Percentiles rank a stretch among this genome's conserved stretches.
Evolutionary conservation across 1,139 yeast species (phyloP).

Genomic region (Magnusiomyces tetraspermus): DNA sequence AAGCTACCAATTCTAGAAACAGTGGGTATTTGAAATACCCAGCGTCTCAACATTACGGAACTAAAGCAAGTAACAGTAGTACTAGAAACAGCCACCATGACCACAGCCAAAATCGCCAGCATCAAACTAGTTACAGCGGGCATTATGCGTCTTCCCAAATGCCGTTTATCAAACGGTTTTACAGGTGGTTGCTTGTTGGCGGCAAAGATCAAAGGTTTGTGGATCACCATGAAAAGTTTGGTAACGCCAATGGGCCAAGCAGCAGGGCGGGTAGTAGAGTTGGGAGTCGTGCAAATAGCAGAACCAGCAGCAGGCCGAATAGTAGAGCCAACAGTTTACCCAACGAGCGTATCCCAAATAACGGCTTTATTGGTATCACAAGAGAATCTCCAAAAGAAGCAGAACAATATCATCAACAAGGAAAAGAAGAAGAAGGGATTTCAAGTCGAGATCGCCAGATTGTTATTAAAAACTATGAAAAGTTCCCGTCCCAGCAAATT

Average conservation of each 20-base stretch:
- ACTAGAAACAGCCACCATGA: background rate
- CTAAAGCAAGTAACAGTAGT: too few species aligned
- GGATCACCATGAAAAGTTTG: background rate
- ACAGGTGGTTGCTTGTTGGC: slow-evolving; percentile 3
- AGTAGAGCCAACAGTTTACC: background rate
- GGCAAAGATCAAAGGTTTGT: background rate
- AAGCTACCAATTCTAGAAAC: background rate
- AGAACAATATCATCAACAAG: too few species aligned
- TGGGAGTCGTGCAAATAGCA: too few species aligned
- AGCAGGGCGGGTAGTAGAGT: too few species aligned
- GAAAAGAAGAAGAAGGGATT: too few species aligned
- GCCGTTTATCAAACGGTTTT: slow-evolving; percentile 2
- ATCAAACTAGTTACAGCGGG: background rate
- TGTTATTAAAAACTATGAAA: slow-evolving; percentile 31
- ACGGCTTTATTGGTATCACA: background rate
- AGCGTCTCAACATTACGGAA: too few species aligned
- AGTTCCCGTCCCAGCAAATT: slow-evolving; percentile 34
- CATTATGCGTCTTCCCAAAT: background rate
- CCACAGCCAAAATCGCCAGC: background rate
- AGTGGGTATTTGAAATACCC: background rate
- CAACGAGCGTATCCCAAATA: background rate
- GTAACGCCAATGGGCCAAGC: background rate
- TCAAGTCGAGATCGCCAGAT: too few species aligned
- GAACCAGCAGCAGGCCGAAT: too few species aligned
- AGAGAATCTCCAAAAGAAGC: background rate